These are phyloP conservation scores for Suillus alpinus DNA, from an alignment of 768 basidiomycete genomes.

Conservation along the genomic window DNA sequence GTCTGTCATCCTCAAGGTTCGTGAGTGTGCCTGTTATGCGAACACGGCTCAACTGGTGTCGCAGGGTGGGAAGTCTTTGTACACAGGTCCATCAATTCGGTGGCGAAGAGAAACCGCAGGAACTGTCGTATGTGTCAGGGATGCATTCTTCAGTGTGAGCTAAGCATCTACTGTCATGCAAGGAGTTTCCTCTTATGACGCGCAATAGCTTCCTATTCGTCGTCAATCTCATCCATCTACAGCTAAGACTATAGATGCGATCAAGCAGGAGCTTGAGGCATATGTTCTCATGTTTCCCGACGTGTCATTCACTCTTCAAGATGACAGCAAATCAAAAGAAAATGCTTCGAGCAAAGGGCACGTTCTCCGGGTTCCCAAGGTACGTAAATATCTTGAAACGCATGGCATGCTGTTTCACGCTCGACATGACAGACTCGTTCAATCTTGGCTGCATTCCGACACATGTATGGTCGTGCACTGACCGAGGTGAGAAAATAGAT, in stretches of 20 bases:
- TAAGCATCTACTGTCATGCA: constrained; percentile 1
- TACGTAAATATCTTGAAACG: constrained; percentile 25
- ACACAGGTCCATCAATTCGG: constrained; percentile 68
- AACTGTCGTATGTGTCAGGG: constrained; percentile 80
- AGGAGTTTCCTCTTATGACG: constrained; percentile 4
- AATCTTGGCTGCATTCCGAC: constrained; percentile 63
- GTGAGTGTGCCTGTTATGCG: not conserved
- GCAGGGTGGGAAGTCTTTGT: constrained; percentile 66
- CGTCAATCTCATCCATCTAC: constrained; percentile 66
- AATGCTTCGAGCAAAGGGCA: constrained; percentile 35
- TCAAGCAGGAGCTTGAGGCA: constrained; percentile 70
- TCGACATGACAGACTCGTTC: constrained; percentile 52
- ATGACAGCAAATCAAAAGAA: constrained; percentile 40
- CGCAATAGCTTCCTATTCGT: constrained; percentile 71
- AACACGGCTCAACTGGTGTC: constrained; percentile 2
- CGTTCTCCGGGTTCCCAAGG: constrained; percentile 65
- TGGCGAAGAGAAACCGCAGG: constrained; percentile 74
- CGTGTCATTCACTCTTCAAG: constrained; percentile 68
- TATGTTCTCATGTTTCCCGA: constrained; percentile 71
- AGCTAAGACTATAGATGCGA: constrained; percentile 57
- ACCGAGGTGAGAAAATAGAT: constrained; percentile 51
- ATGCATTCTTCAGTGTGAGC: constrained; percentile 86
- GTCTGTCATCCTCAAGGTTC: constrained; percentile 80
- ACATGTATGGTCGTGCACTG: constrained; percentile 70
- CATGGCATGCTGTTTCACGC: not conserved